Base-by-base conservation (phyloP, 2,329 filamentous ascomycete species). In the Epichloe sylvatica region DNA sequence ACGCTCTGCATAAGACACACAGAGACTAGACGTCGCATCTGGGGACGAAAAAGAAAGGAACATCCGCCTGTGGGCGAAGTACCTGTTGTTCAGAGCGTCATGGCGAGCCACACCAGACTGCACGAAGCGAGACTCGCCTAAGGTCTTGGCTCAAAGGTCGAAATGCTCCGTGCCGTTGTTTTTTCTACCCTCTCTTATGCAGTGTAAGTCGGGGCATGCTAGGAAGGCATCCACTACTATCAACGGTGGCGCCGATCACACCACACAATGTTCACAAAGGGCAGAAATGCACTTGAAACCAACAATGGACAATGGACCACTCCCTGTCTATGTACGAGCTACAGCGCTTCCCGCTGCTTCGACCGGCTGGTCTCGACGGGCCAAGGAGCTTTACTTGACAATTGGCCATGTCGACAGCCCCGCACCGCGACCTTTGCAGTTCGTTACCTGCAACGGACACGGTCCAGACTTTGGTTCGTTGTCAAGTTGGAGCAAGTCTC, bases 1-100 rank as follows among this genome's bases (percentile, higher is more conserved):
- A 25, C 23, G 7, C 23, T 25, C 23, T 25, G 47, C 38, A 43
- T 52, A 39, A 53, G 50, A 51, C 48, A 53, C 49, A n/a, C 48
- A 51, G 45, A 51, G 43, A 52, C 51, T 49, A 53, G 51, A 46
- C 44, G 47, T 50, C 52, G 51, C 49, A 52, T 47, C 38, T 55
- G 56, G 33, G 52, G 13, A 49, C 54, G 50, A 56, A 57, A 43
- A 52, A 56, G 45, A 54, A 52, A 50, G 23, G 55, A 4, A 30
- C 3, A 21, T n/a, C 11, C 40, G 19, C 19, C 13, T 37, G 3
- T 49, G 48, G 43, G 42, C 30, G 38, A 41, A 50, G 42, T n/a
- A 35, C 37, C 41, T 33, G 40, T 25, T 43, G 35, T 47, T 35
- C 45, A 39, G 23, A 45, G 43, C 47, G 37, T 36, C 44, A 48